Conservation (phyloP, 1,139 yeast genomes). For the Pichia sp. region DNA sequence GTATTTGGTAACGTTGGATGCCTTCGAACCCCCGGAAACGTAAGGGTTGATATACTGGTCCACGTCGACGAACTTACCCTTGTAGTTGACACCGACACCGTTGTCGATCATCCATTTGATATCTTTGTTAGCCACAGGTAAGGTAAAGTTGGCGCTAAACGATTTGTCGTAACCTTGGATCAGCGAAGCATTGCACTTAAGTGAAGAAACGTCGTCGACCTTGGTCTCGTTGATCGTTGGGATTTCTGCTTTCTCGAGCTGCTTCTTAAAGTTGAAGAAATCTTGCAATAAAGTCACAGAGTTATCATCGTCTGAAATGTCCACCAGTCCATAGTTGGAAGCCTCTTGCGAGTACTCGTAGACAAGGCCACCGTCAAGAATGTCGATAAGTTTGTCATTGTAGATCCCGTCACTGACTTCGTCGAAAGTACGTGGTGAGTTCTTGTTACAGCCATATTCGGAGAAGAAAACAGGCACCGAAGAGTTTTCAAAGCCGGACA, state of each 20-base stretch:
- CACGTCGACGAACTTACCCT: conserved; percentile 45
- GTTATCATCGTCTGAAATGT: conserved; percentile 34
- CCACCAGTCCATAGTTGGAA: conserved; percentile 62
- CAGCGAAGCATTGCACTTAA: conserved; percentile 50
- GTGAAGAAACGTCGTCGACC: conserved; percentile 38
- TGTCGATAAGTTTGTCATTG: conserved; percentile 39
- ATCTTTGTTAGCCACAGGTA: conserved; percentile 44
- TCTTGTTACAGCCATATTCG: conserved; percentile 80
- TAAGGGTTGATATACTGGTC: conserved; percentile 18
- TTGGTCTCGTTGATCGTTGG: conserved; percentile 37
- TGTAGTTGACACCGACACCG: conserved; percentile 49
- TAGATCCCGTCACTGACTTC: conserved; percentile 64
- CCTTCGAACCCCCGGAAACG: conserved; percentile 15
- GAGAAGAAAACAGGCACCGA: conserved; percentile 81
- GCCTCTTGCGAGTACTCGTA: conserved; percentile 71
- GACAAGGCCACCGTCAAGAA: conserved; percentile 73
- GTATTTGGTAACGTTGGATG: conserved; percentile 18
- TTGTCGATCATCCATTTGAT: conserved; percentile 40
- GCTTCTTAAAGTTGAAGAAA: conserved; percentile 50
- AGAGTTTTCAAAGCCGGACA: conserved; percentile 63
- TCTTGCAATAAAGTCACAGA: conserved; percentile 41
- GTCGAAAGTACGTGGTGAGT: conserved; percentile 59
- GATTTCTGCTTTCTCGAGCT: conserved; percentile 38
- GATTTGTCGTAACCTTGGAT: conserved; percentile 37
- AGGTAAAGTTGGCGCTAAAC: conserved; percentile 41